phyloP scores from a whole-genome alignment of 73 alveolate genomes.

The Stentor roeselii region DNA sequence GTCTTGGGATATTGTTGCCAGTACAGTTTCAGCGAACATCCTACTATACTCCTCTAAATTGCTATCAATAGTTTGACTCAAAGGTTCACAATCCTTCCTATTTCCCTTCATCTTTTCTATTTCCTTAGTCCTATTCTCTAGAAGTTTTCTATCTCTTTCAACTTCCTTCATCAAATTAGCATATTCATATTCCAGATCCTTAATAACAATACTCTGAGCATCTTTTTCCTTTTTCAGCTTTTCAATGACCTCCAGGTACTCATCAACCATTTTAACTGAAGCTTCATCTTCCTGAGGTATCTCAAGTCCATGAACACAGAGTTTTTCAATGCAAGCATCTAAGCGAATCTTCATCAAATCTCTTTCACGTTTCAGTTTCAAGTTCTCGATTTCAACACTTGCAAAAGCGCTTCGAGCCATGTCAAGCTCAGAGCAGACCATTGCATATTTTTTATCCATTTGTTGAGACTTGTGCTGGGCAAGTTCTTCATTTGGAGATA shows the following conservation, averaged over 20 bases:
- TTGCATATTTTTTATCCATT: not conserved
- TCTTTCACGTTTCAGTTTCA: not conserved
- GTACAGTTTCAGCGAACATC: not conserved
- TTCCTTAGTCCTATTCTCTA: conserved; percentile 43
- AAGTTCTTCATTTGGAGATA: not conserved
- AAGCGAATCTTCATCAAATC: not conserved
- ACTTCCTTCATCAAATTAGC: conserved; percentile 34
- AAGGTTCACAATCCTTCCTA: not conserved
- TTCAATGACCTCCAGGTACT: conserved; percentile 38
- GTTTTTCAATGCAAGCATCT: not conserved
- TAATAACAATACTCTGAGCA: conserved; percentile 28
- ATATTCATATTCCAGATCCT: conserved; percentile 37
- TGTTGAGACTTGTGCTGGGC: not conserved
- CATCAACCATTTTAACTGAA: conserved; percentile 34
- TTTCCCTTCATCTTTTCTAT: conserved; percentile 35
- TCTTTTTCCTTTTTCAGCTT: conserved; percentile 39
- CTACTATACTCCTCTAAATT: not conserved
- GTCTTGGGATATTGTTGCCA: not conserved
- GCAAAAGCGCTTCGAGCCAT: not conserved
- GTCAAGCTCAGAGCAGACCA: not conserved
- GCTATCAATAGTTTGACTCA: not conserved
- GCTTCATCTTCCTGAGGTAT: conserved; percentile 20
- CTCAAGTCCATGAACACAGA: not conserved
- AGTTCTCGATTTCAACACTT: not conserved
- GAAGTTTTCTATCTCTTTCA: conserved; percentile 34